Conservation (phyloP, 2,329 filamentous ascomycete species). For the Orbilia brochopaga region DNA sequence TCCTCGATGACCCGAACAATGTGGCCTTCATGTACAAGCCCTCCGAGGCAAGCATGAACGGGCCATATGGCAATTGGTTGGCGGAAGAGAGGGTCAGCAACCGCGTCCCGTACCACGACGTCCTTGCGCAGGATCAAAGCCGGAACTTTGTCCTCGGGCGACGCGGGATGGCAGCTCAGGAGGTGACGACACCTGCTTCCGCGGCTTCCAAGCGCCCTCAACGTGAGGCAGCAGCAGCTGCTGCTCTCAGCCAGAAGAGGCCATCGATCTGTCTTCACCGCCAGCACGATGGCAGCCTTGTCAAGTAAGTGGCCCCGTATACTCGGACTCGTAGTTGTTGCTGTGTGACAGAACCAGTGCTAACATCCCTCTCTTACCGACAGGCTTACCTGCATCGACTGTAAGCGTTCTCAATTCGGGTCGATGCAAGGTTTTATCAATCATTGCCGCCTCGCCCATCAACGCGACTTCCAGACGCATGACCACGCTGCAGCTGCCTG, state of each 20-base stretch:
- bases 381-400: constrained; percentile 80
- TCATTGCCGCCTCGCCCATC: constrained; percentile 95
- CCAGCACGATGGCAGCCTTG: constrained; percentile 80
- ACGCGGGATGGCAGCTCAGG: neutral
- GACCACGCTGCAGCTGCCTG: constrained; percentile 89
- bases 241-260: constrained; percentile 74
- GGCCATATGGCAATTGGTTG: constrained; percentile 96
- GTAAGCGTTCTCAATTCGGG: constrained; percentile 86
- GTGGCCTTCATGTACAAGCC: constrained; percentile 63
- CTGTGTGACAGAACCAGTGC: neutral
- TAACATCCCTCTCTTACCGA: constrained; percentile 12
- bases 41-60: no score
- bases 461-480: constrained; percentile 91
- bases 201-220: constrained; percentile 60
- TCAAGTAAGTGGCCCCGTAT: constrained; percentile 64
- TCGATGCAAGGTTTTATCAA: constrained; percentile 99
- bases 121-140: constrained; percentile 40
- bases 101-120: constrained; percentile 27
- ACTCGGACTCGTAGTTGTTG: neutral
- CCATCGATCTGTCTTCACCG: constrained; percentile 82
- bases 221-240: constrained; percentile 66
- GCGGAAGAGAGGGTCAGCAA: constrained; percentile 55
- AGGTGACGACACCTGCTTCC: neutral
- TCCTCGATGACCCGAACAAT: constrained; percentile 60
- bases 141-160: constrained; percentile 32